These are phyloP conservation scores for Achaetomiella virescens DNA, from an alignment of 495 filamentous ascomycete genomes.

Conservation along the genomic window DNA sequence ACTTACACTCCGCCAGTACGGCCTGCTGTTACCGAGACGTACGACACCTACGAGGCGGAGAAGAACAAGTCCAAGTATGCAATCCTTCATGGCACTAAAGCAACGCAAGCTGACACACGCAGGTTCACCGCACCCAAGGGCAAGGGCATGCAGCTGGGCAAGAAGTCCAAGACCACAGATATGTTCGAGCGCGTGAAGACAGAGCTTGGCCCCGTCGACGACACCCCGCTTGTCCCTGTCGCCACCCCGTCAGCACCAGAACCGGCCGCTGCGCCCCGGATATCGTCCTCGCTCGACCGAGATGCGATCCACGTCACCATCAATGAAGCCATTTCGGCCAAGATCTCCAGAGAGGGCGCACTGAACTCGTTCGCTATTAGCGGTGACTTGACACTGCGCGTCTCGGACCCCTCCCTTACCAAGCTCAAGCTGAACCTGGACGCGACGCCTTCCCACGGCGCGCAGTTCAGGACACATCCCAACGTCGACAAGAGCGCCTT, in stretches of 20 bases:
- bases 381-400: conserved; percentile 83
- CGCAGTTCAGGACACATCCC: conserved; percentile 86
- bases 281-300: conserved; percentile 61
- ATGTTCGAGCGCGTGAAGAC: conserved; percentile 94
- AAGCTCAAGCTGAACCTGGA: conserved; percentile 79
- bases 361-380: conserved; percentile 79
- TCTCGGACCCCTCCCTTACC: conserved; percentile 77
- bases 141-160: conserved; percentile 97
- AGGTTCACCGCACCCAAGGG: conserved; percentile 64
- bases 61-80: conserved; percentile 86
- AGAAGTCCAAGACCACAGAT: conserved; percentile 93
- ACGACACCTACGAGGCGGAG: conserved; percentile 90
- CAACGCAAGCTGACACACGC: conserved; percentile 16
- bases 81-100: neutral
- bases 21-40: conserved; percentile 67
- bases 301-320: conserved; percentile 81
- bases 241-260: conserved; percentile 53
- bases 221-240: conserved; percentile 66
- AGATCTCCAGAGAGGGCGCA: conserved; percentile 76
- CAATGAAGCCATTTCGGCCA: conserved; percentile 80
- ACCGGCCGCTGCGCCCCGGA: conserved; percentile 51
- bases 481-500: conserved; percentile 88
- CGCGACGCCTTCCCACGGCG: conserved; percentile 66
- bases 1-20: conserved; percentile 80
- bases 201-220: conserved; percentile 71